phyloP scores from a whole-genome alignment of 176 grass and related monocot genomes.

The Themeda triandra region DNA sequence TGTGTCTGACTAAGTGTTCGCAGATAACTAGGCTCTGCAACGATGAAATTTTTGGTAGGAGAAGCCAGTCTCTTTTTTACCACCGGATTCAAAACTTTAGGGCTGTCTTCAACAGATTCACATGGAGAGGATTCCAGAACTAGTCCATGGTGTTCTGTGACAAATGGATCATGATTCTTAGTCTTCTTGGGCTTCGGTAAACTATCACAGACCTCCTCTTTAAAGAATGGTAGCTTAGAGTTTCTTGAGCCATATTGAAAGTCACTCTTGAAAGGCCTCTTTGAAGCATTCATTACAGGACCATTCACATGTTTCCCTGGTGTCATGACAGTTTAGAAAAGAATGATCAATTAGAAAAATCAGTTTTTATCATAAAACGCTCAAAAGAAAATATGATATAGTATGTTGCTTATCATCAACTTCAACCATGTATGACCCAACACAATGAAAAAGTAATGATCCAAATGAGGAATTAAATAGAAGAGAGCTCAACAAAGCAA shows the following conservation, averaged over 20 bases:
- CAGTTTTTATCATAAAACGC: neutral
- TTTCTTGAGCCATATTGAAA: constrained; percentile 3
- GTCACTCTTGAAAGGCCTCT: neutral
- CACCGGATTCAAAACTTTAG: constrained; percentile 27
- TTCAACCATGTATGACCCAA: neutral
- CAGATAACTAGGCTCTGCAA: constrained; percentile 75
- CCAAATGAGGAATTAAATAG: neutral
- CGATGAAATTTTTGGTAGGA: constrained; percentile 53
- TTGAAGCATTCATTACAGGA: neutral
- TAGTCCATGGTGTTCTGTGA: neutral
- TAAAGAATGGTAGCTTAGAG: constrained; percentile 5
- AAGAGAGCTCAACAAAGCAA: neutral
- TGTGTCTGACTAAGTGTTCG: constrained; percentile 83
- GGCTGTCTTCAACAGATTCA: constrained; percentile 44
- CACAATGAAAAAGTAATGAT: constrained; percentile 9
- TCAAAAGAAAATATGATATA: neutral
- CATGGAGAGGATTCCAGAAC: constrained; percentile 35
- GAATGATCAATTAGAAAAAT: neutral
- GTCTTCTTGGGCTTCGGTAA: constrained; percentile 19
- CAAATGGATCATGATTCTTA: constrained; percentile 17
- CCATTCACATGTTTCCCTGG: constrained; percentile 14
- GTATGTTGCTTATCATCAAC: neutral
- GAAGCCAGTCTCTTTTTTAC: constrained; percentile 19
- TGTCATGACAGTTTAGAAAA: constrained; percentile 10
- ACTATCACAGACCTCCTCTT: constrained; percentile 55